Percentiles rank a stretch among this genome's conserved stretches.
Evolutionary conservation across 345 rosid species (phyloP).

Genomic region (Citrus reticulata): DNA sequence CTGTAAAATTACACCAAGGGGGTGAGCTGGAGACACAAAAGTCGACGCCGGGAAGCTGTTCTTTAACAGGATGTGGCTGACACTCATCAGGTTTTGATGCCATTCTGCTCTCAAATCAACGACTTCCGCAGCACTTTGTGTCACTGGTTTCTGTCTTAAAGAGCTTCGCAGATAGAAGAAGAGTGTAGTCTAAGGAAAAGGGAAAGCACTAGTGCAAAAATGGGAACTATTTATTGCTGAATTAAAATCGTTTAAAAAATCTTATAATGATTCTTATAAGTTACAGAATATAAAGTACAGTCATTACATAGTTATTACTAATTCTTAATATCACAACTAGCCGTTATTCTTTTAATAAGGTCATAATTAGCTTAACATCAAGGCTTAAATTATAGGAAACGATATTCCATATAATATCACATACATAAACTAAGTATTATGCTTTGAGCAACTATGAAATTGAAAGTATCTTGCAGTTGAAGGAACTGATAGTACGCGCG

Average conservation of each 20-base stretch:
- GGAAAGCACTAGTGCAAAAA: neutral
- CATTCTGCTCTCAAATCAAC: neutral
- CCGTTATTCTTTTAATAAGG: neutral
- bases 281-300: neutral
- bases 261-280: neutral
- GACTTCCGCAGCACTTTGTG: neutral
- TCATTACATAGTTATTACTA: neutral
- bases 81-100: slow-evolving; percentile 55
- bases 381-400: too few species aligned
- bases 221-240: neutral
- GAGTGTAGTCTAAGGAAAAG: too few species aligned
- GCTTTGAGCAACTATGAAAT: too few species aligned
- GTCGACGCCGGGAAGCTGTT: slow-evolving; percentile 86
- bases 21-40: slow-evolving; percentile 76
- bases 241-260: neutral
- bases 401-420: too few species aligned
- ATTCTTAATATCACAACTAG: neutral
- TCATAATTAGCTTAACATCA: neutral
- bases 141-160: neutral
- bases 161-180: neutral
- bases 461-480: too few species aligned
- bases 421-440: too few species aligned
- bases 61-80: slow-evolving; percentile 72
- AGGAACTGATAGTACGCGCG: too few species aligned
- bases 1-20: slow-evolving; percentile 54